phyloP scores from a whole-genome alignment of 78 protist genomes.

The Capsaspora owczarzaki region DNA sequence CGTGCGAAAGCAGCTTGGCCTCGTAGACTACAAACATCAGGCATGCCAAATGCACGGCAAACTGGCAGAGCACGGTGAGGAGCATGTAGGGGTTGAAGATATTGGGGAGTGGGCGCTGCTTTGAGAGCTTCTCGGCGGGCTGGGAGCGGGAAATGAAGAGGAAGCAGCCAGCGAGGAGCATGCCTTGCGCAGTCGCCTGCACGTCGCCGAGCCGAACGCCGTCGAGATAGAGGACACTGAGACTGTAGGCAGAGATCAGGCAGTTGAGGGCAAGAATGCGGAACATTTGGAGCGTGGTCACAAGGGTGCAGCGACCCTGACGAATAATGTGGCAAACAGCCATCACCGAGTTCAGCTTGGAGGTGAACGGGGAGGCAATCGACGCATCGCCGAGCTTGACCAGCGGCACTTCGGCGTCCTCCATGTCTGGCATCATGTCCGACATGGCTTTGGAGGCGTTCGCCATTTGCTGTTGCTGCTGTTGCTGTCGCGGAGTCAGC shows the following conservation, averaged over 20 bases:
- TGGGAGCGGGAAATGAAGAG: slow-evolving; percentile 64
- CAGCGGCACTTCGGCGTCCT: slow-evolving; percentile 31
- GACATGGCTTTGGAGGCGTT: background rate
- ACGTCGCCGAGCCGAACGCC: slow-evolving; percentile 89
- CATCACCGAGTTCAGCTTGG: slow-evolving; percentile 39
- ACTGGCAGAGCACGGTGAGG: slow-evolving; percentile 66
- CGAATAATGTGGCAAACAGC: slow-evolving; percentile 54
- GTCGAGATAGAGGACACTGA: slow-evolving; percentile 81
- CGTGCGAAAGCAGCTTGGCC: background rate
- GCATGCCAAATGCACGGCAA: slow-evolving; percentile 59
- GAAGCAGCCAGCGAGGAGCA: slow-evolving; percentile 72
- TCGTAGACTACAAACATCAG: slow-evolving; percentile 24
- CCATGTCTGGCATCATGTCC: slow-evolving; percentile 1
- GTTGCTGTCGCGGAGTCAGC: background rate
- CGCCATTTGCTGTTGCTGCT: background rate
- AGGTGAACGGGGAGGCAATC: slow-evolving; percentile 96
- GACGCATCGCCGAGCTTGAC: slow-evolving; percentile 90
- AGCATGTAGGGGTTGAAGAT: slow-evolving; percentile 72
- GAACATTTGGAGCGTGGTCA: slow-evolving; percentile 92
- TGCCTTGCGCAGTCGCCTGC: slow-evolving; percentile 73
- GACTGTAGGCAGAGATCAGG: slow-evolving; percentile 75
- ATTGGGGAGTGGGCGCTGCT: slow-evolving; percentile 52
- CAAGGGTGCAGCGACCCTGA: slow-evolving; percentile 91
- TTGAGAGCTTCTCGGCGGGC: slow-evolving; percentile 51
- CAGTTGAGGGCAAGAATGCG: slow-evolving; percentile 92